phyloP scores from a whole-genome alignment of 164 flowering plant species.

The Euptelea pleiosperma region DNA sequence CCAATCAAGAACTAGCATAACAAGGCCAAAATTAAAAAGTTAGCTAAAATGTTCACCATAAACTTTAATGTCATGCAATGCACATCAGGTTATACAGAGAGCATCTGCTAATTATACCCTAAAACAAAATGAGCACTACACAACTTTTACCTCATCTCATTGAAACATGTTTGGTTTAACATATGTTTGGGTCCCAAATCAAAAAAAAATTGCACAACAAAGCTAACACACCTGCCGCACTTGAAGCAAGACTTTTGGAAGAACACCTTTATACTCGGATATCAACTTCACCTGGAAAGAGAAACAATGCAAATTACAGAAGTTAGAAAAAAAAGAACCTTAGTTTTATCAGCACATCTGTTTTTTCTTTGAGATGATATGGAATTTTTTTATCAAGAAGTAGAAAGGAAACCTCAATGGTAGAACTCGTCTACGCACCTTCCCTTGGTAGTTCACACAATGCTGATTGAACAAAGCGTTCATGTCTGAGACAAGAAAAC shows the following conservation, averaged over 20 bases:
- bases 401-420: neutral
- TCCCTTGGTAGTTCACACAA: constrained; percentile 73
- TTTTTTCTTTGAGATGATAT: neutral
- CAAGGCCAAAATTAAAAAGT: no score
- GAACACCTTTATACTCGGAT: constrained; percentile 72
- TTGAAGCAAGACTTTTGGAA: constrained; percentile 70
- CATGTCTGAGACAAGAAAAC: constrained; percentile 55
- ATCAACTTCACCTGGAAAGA: constrained; percentile 57
- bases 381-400: neutral
- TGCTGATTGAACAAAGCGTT: constrained; percentile 63
- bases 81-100: no score
- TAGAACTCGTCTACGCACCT: constrained; percentile 40
- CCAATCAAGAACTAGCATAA: no score
- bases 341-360: neutral
- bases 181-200: no score
- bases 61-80: no score
- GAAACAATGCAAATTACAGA: neutral
- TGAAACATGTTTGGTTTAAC: neutral
- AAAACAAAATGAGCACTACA: neutral
- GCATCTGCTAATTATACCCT: no score
- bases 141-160: neutral
- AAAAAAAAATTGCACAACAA: neutral
- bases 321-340: neutral
- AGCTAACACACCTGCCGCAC: constrained; percentile 66
- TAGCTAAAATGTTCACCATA: no score